A percentile compares a stretch with the other conserved stretches of the same genome.
These are phyloP conservation scores for Candida multigemmis DNA, from an alignment of 805 yeast species.

Conservation along the genomic window DNA sequence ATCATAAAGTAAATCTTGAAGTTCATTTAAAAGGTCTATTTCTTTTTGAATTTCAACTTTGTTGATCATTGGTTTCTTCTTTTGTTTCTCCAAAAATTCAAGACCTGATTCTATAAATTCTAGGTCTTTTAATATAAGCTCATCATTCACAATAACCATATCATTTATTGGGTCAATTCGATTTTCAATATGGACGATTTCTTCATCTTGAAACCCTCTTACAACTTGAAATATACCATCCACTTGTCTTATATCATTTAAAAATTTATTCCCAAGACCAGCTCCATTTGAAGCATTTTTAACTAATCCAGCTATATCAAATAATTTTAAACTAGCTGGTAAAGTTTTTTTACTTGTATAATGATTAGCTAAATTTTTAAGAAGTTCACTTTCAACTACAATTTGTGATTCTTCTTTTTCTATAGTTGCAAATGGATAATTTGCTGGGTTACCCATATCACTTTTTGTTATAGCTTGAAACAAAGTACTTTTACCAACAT, in stretches of 20 bases:
- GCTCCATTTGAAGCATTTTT: conserved; percentile 96
- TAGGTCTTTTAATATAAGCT: conserved; percentile 49
- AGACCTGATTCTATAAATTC: conserved; percentile 50
- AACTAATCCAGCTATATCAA: conserved; percentile 97
- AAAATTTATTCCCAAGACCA: conserved; percentile 96
- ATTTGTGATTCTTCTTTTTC: conserved; percentile 98
- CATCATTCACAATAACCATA: conserved; percentile 55
- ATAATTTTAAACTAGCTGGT: conserved; percentile 88
- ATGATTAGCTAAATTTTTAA: conserved; percentile 64
- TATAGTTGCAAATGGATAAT: conserved; percentile 95
- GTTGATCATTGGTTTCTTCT: conserved; percentile 20
- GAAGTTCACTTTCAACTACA: conserved; percentile 82
- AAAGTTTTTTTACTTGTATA: conserved; percentile 81
- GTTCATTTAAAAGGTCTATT: conserved; percentile 18
- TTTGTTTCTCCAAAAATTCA: conserved; percentile 17
- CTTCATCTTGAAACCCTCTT: conserved; percentile 96
- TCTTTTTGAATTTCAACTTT: conserved; percentile 16
- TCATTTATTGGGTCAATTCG: conserved; percentile 56
- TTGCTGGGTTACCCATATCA: conserved; percentile 93
- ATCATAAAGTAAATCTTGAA: conserved; percentile 26
- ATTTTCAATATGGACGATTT: conserved; percentile 81
- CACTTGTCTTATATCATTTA: conserved; percentile 93
- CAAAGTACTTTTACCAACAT: conserved; percentile 93
- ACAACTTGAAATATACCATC: conserved; percentile 98
- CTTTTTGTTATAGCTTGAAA: conserved; percentile 95